Evolutionary conservation across 2,329 filamentous ascomycete species (phyloP).

Genomic region (Dryadomyces sulphureus): DNA sequence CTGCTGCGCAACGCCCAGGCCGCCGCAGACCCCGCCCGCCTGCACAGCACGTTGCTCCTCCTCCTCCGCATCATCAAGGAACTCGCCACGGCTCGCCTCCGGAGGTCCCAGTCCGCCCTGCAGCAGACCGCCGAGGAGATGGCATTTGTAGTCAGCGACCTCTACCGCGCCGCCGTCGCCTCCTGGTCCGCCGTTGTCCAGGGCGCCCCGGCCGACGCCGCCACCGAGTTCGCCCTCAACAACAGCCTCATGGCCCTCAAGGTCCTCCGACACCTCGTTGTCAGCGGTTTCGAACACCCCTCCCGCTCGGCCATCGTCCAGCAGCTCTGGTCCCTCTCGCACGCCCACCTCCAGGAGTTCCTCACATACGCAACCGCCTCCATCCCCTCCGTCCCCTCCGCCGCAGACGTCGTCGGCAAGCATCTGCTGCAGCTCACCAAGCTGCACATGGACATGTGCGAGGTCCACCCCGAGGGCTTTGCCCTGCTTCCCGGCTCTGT

Average conservation of each 20-base stretch:
- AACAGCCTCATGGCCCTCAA: constrained; percentile 71
- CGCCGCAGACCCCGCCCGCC: constrained; percentile 46
- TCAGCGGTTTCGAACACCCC: constrained; percentile 72
- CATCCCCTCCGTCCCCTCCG: no score
- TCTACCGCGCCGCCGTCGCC: constrained; percentile 62
- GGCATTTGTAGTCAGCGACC: constrained; percentile 60
- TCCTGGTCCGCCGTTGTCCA: constrained; percentile 51
- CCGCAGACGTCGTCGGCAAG: constrained; percentile 59
- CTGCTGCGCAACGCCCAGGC: constrained; percentile 45
- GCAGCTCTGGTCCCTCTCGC: constrained; percentile 67
- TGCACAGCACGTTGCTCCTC: constrained; percentile 60
- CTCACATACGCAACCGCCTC: constrained; percentile 43
- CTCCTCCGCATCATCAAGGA: constrained; percentile 84
- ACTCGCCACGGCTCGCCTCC: constrained; percentile 63
- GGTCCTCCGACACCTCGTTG: constrained; percentile 61
- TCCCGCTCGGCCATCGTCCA: constrained; percentile 63
- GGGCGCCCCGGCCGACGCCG: constrained; percentile 26
- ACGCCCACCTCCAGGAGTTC: constrained; percentile 64
- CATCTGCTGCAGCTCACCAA: constrained; percentile 86
- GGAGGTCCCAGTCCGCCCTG: constrained; percentile 59
- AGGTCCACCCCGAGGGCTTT: constrained; percentile 67
- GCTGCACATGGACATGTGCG: constrained; percentile 76
- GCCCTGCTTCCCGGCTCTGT: constrained; percentile 67
- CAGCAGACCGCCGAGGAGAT: constrained; percentile 71
- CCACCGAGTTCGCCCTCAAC: constrained; percentile 51